Conservation (phyloP, 768 basidiomycete genomes). For the Naganishia randhawae region DNA sequence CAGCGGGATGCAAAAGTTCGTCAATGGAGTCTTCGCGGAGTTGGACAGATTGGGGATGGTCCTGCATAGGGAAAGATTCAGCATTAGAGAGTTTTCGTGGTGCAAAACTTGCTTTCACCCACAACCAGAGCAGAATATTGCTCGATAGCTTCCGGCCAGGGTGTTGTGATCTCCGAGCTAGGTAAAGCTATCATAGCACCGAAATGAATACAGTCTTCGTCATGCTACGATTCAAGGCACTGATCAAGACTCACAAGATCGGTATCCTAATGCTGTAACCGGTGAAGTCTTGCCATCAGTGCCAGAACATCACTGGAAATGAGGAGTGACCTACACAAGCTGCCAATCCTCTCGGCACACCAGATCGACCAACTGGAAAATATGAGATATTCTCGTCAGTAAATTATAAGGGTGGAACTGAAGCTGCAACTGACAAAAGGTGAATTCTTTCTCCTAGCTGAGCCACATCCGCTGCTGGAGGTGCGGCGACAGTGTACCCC, state of each 20-base stretch:
- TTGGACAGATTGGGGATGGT: neutral
- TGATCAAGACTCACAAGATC: conserved; percentile 2
- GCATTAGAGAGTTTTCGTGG: neutral
- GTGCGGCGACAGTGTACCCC: conserved; percentile 1
- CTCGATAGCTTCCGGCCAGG: conserved; percentile 22
- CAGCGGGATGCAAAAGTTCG: conserved; percentile 10
- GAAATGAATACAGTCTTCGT: neutral
- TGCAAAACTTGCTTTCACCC: neutral
- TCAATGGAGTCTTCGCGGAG: conserved; percentile 13
- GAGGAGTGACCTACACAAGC: conserved; percentile 14
- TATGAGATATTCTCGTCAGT: neutral
- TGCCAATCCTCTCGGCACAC: conserved; percentile 22
- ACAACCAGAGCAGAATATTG: conserved; percentile 6
- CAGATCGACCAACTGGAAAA: conserved; percentile 18
- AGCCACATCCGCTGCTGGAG: conserved; percentile 12
- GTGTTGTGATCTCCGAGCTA: conserved; percentile 16
- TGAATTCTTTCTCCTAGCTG: conserved; percentile 30
- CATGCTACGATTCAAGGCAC: neutral
- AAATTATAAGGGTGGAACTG: neutral
- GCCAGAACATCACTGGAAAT: neutral
- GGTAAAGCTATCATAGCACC: conserved; percentile 6
- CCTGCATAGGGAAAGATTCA: neutral
- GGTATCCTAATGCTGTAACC: conserved; percentile 10
- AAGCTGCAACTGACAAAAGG: conserved; percentile 23
- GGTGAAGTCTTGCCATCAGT: neutral